These are phyloP conservation scores for Paraphoma chrysanthemicola DNA, from an alignment of 2,329 filamentous ascomycete genomes.

Conservation along the genomic window DNA sequence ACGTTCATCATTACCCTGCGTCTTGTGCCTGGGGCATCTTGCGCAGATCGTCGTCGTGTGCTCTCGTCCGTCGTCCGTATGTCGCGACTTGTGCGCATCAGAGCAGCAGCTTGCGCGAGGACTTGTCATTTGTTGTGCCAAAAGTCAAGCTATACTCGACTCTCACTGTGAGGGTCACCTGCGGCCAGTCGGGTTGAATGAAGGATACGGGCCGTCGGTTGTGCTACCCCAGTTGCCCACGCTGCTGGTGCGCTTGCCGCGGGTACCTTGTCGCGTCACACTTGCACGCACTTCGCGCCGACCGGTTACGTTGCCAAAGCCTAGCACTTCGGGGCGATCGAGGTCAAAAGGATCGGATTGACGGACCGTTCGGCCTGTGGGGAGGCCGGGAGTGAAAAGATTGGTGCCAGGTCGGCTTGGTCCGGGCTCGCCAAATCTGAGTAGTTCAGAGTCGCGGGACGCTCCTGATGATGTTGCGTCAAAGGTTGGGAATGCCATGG, in stretches of 20 bases:
- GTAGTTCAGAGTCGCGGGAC: conserved; percentile 35
- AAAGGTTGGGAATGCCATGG: conserved; percentile 32
- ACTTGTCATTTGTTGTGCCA: too few species aligned
- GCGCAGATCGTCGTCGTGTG: conserved; percentile 3
- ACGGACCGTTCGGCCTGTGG: conserved; percentile 34
- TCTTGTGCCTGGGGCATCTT: conserved; percentile 8
- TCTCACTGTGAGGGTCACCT: conserved; percentile 20
- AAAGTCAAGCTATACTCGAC: background rate
- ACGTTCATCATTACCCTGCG: conserved; percentile 1
- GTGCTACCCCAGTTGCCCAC: conserved; percentile 37
- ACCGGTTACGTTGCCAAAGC: conserved; percentile 38
- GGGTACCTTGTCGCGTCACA: conserved; percentile 35
- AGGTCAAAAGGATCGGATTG: conserved; percentile 52
- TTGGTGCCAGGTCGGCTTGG: conserved; percentile 41
- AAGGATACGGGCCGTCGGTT: conserved; percentile 23
- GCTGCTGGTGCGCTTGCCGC: conserved; percentile 35
- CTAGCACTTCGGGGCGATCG: conserved; percentile 48
- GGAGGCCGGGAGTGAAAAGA: conserved; percentile 24
- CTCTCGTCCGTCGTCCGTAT: background rate
- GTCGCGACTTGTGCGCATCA: conserved; percentile 16
- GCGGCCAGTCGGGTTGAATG: conserved; percentile 23
- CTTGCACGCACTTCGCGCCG: conserved; percentile 36
- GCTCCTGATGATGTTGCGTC: conserved; percentile 29
- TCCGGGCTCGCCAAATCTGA: conserved; percentile 43
- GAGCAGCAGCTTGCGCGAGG: conserved; percentile 19